A percentile compares a stretch with the other conserved stretches of the same genome.
Evolutionary conservation across 768 basidiomycete species (phyloP).

Genomic region (Brasilioporus rufonigricans): DNA sequence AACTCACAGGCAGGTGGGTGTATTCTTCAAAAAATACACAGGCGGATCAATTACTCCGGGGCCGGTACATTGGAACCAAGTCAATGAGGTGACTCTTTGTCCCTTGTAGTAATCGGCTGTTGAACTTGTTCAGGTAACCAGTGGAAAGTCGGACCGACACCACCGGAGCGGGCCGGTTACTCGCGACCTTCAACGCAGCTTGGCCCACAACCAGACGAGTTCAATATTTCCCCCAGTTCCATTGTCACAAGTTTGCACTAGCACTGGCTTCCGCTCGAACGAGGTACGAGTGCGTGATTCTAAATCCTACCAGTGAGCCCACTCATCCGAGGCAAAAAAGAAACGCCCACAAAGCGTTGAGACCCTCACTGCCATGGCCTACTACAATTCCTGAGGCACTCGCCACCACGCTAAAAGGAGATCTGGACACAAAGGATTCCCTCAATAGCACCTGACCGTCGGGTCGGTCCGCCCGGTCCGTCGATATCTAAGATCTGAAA

Average conservation of each 20-base stretch:
- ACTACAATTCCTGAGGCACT: not conserved
- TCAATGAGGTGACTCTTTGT: not conserved
- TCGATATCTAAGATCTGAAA: not conserved
- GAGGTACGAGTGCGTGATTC: not conserved
- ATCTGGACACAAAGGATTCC: not conserved
- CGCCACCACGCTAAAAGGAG: not conserved
- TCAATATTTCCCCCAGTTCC: not conserved
- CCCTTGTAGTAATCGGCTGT: not conserved
- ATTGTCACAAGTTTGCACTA: not conserved
- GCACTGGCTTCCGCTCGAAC: not conserved
- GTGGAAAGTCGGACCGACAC: not conserved
- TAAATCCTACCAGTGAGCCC: not conserved
- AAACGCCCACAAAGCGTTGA: not conserved
- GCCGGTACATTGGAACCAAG: not conserved
- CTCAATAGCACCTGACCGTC: slow-evolving; percentile 3
- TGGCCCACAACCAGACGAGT: not conserved
- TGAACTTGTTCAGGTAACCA: not conserved
- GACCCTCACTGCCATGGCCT: not conserved
- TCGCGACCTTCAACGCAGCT: too few species aligned
- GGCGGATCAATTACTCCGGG: too few species aligned
- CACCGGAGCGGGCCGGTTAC: not conserved
- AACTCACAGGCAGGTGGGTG: not conserved
- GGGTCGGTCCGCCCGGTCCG: slow-evolving; percentile 23
- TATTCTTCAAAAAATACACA: not conserved
- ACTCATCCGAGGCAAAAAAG: not conserved